phyloP scores from a whole-genome alignment of 306 rosid species.

The barrel medic (Medicago truncatula) region MtrunA17r5.0-ANR NC_053045.1:51590001-51590500 shows the following conservation, averaged over 20 bases:
- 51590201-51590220: constrained; percentile 15
- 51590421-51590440: neutral
- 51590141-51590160: constrained; percentile 60
- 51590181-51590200: constrained; percentile 49
- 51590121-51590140: constrained; percentile 75
- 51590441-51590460: neutral
- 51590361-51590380: neutral
- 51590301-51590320: neutral
- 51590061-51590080: constrained; percentile 10
- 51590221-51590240: constrained; percentile 2
- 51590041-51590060: constrained; percentile 21
- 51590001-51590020: constrained; percentile 25
- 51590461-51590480: constrained; percentile 7
- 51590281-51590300: constrained; percentile 1
- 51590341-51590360: neutral
- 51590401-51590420: neutral
- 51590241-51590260: neutral
- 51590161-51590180: constrained; percentile 38
- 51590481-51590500: neutral
- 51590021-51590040: constrained; percentile 43
- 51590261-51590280: neutral
- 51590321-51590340: neutral
- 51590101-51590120: constrained; percentile 55
- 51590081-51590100: constrained; percentile 44
- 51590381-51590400: constrained; percentile 5